Base-by-base conservation (phyloP, 2,329 filamentous ascomycete genomes). In the Trichoderma afroharzianum region DNA sequence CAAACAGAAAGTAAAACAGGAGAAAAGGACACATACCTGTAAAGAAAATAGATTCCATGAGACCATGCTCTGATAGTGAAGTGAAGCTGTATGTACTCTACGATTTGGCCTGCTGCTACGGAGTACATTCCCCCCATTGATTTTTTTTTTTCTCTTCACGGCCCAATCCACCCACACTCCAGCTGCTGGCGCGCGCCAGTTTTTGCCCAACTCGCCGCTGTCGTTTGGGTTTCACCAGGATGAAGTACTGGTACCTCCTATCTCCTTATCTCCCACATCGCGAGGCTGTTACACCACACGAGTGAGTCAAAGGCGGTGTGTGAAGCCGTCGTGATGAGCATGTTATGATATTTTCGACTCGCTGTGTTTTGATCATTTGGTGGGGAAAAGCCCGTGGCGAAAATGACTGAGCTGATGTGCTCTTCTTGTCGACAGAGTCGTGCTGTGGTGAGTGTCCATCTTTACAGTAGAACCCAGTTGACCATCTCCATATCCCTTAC, bases 151-250 rank as follows among this genome's bases (percentile, higher is more conserved):
- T 12, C 11, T 50, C 33, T 39, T 68, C 64, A 30, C 68, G 9
- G 59, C 68, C 68, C 58, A 63, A 70, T 32, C 68, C 68, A 63
- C 68, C 58, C 68, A 70, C 68, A 70, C 68, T 63, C 28, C 24
- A 14, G 24, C 55, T 62, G 28, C 66, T 63, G 68, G 58, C 30
- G 47, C 58, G 59, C 68, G 59, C 59, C 68, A 63, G 68, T 24
- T 70, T 70, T 70, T 63, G 68, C 68, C 68, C 68, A 70, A 70
- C 68, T 55, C 68, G 43, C 43, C 59, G 43, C 59, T 70, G 53
- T 47, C n/a, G 11, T 43, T 70, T 63, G 36, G 68, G 68, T 32
- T 63, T 63, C 24, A 53, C 36, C 32, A 7, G 21, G 43, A 26
- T 6, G 21, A 68, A 24, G 66, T 68, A 62, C 36, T 3, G 28